Conservation (phyloP, 2,329 filamentous ascomycete genomes). For the Epichloe uncinata region DNA sequence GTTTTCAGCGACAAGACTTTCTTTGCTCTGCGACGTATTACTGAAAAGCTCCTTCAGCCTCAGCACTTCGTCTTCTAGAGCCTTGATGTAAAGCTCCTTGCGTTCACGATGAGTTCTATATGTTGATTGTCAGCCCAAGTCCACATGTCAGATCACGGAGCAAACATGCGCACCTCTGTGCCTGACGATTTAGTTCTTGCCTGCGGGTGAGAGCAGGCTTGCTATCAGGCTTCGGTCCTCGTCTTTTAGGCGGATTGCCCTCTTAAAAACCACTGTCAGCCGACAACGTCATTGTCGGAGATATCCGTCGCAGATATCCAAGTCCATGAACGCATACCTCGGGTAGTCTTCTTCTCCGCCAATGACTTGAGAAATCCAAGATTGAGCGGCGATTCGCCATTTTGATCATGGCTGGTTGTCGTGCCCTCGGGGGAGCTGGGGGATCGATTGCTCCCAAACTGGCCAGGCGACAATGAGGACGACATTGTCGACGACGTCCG, state of each 20-base stretch:
- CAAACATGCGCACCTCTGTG: constrained; percentile 57
- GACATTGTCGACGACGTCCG: constrained; percentile 1
- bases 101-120: constrained; percentile 85
- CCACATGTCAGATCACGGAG: not conserved
- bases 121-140: not conserved
- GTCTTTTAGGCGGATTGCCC: constrained; percentile 73
- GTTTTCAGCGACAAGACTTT: constrained; percentile 67
- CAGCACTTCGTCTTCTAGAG: constrained; percentile 81
- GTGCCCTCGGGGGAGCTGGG: constrained; percentile 12
- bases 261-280: constrained; percentile 34
- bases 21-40: constrained; percentile 60
- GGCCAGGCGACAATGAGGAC: constrained; percentile 33
- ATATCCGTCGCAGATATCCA: too few relatives aligned
- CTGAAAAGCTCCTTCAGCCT: constrained; percentile 78
- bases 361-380: constrained; percentile 53
- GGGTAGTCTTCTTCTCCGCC: constrained; percentile 62
- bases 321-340: constrained; percentile 37
- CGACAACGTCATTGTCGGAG: not conserved
- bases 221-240: constrained; percentile 91
- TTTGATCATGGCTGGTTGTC: constrained; percentile 22
- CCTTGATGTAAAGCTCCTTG: constrained; percentile 92
- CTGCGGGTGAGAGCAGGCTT: constrained; percentile 85
- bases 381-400: constrained; percentile 33
- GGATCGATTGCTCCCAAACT: constrained; percentile 16
- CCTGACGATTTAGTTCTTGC: constrained; percentile 90